Percentiles rank a stretch among this genome's conserved stretches.
Conservation (phyloP, 495 filamentous ascomycete genomes). For the Podospora conica region DNA sequence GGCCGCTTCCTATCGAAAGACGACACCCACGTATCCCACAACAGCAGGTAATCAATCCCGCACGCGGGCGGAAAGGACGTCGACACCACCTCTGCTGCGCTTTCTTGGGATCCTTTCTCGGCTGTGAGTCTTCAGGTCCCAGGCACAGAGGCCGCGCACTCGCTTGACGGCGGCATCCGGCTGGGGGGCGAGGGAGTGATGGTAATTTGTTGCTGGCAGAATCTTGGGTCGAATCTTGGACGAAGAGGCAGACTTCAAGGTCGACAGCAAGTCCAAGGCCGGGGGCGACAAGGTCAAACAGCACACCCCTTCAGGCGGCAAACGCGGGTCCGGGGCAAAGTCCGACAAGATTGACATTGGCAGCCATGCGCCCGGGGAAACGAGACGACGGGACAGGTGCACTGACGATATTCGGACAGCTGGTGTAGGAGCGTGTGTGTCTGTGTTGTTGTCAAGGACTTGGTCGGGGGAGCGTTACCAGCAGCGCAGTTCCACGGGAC, state of each 20-base stretch:
- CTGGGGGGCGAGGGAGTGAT: not conserved
- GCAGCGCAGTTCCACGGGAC: not conserved
- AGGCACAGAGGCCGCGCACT: constrained; percentile 6
- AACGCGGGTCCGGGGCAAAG: not conserved
- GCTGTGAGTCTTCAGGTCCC: constrained; percentile 7
- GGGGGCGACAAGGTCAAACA: not conserved
- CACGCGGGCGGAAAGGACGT: constrained; percentile 14
- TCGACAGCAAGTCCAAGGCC: too few species aligned
- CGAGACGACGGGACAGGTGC: not conserved
- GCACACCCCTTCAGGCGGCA: not conserved
- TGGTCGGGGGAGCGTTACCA: not conserved
- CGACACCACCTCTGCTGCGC: constrained; percentile 20
- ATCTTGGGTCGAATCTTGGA: not conserved
- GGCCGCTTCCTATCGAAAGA: not conserved
- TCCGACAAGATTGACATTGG: not conserved
- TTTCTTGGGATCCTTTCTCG: not conserved
- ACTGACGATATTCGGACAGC: not conserved
- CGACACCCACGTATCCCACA: not conserved
- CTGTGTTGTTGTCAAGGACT: not conserved
- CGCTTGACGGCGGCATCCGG: constrained; percentile 10
- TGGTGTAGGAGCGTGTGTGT: not conserved
- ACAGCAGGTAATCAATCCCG: constrained; percentile 13
- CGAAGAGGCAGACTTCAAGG: constrained; percentile 9
- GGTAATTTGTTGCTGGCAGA: not conserved
- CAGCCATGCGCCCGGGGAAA: constrained; percentile 5